Conservation (phyloP, 176 grass and related monocot genomes). For the Triticum aestivum region DNA sequence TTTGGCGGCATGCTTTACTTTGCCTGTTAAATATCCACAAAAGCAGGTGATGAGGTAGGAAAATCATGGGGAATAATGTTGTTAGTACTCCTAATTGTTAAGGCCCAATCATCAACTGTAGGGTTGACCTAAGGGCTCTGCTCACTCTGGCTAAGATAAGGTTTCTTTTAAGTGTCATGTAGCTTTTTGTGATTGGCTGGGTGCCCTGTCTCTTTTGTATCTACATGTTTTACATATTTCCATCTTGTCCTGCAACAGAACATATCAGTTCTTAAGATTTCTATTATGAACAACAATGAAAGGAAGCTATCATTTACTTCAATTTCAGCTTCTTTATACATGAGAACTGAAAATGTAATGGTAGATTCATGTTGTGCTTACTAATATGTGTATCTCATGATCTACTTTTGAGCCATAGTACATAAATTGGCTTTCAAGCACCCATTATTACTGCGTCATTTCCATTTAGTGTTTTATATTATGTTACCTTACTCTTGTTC, state of each 20-base stretch:
- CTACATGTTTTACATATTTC: neutral
- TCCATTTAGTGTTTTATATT: neutral
- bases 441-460: constrained; percentile 10
- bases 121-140: neutral
- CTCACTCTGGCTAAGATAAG: neutral
- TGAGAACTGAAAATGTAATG: neutral
- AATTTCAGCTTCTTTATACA: constrained; percentile 5
- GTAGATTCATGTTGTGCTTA: constrained; percentile 15
- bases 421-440: neutral
- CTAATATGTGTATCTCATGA: neutral
- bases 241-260: neutral
- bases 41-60: neutral
- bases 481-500: constrained; percentile 26
- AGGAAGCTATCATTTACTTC: neutral
- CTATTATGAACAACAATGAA: neutral
- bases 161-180: neutral
- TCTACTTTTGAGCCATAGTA: neutral
- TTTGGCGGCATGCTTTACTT: neutral
- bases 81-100: neutral
- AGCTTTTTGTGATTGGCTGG: neutral
- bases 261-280: neutral
- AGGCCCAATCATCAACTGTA: neutral
- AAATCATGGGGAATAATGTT: neutral
- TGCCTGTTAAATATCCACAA: neutral
- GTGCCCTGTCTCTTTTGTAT: neutral